A percentile compares a stretch with the other conserved stretches of the same genome.
Conservation (phyloP, 306 rosid species). For the Quercus cerris region DNA sequence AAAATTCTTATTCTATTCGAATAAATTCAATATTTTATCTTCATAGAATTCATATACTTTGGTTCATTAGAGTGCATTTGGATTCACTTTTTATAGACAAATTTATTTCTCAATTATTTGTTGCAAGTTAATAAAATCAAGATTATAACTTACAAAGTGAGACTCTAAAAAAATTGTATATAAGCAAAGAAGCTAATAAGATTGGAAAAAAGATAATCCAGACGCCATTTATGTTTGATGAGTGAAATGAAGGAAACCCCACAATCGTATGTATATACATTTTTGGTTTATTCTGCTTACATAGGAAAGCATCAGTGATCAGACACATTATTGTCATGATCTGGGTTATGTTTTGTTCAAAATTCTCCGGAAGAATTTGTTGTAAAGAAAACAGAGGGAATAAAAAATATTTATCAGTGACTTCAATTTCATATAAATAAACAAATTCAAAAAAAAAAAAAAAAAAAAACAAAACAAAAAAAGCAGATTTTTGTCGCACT, state of each 20-base stretch:
- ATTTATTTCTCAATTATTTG: no score
- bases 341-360: background rate
- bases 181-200: no score
- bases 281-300: background rate
- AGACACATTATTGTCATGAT: background rate
- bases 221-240: conserved; percentile 19
- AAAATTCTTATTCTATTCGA: no score
- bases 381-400: background rate
- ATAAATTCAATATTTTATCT: background rate
- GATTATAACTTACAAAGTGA: no score
- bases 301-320: background rate
- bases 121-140: no score
- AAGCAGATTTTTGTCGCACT: conserved; percentile 14
- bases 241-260: conserved; percentile 7
- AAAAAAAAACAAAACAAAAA: conserved; percentile 1
- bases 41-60: no score
- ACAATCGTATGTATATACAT: background rate
- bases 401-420: conserved; percentile 6
- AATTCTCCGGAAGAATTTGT: background rate
- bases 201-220: background rate
- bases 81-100: no score
- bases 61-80: no score
- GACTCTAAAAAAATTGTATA: no score
- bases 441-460: background rate
- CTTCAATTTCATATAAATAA: conserved; percentile 11